These are phyloP conservation scores for Cryptosporidium ubiquitum DNA, from an alignment of 169 alveolate genomes.

Conservation along the genomic window DNA sequence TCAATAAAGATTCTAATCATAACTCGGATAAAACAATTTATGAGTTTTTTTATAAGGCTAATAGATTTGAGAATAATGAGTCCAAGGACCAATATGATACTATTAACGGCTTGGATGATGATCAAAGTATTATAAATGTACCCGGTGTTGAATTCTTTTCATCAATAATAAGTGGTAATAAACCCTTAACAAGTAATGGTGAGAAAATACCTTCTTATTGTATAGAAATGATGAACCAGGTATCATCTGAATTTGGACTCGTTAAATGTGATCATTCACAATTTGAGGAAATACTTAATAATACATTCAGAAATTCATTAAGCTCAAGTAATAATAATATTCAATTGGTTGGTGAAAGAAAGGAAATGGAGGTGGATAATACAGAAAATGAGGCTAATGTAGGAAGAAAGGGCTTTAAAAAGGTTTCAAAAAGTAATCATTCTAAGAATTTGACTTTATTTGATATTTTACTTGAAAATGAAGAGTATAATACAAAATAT, in stretches of 20 bases:
- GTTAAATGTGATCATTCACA: background rate
- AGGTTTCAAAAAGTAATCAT: background rate
- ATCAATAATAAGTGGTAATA: background rate
- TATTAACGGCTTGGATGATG: background rate
- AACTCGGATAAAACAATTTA: background rate
- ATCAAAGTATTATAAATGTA: background rate
- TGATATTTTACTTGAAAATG: constrained; percentile 39
- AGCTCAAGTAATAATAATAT: background rate
- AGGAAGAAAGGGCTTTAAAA: background rate
- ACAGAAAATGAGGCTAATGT: background rate
- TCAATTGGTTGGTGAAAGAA: background rate
- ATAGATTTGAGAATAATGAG: background rate
- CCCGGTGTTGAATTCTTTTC: constrained; percentile 38
- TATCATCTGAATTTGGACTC: constrained; percentile 36
- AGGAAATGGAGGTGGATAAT: background rate
- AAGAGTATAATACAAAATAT: constrained; percentile 8
- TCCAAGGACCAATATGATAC: background rate
- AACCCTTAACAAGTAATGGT: background rate
- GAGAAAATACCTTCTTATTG: constrained; percentile 15
- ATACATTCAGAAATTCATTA: background rate
- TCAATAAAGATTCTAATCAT: background rate
- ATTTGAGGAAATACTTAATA: background rate
- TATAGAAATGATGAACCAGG: constrained; percentile 29
- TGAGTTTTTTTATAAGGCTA: background rate
- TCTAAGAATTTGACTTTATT: background rate